Conservation (phyloP, 192 early-diverging fungal species). For the Backusella macrospora region DNA sequence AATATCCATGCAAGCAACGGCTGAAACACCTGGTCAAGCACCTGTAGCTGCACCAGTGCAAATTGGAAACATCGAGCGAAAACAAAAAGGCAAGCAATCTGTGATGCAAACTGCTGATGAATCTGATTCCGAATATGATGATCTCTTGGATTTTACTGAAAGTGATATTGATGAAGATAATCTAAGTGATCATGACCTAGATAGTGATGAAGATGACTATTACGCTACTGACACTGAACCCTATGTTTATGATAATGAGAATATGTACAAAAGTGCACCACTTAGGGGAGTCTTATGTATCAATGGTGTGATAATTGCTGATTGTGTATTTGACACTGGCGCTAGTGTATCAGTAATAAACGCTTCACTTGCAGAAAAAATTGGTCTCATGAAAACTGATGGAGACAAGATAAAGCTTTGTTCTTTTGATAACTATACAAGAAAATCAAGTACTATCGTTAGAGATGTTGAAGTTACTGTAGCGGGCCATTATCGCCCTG, state of each 20-base stretch:
- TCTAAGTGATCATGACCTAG: too few species aligned
- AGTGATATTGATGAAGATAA: too few species aligned
- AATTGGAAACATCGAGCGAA: neutral
- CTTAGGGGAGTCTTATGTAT: neutral
- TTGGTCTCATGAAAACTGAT: neutral
- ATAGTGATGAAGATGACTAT: too few species aligned
- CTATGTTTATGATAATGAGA: neutral
- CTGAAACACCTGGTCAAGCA: too few species aligned
- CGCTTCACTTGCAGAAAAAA: neutral
- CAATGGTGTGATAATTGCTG: neutral
- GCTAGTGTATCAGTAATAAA: conserved; percentile 7
- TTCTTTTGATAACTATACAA: neutral
- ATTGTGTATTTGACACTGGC: conserved; percentile 9
- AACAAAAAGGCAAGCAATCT: neutral
- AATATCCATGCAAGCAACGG: too few species aligned
- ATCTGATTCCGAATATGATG: neutral
- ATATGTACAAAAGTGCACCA: neutral
- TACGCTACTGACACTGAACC: neutral
- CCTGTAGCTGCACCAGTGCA: too few species aligned
- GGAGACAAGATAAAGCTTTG: neutral
- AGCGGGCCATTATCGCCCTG: neutral
- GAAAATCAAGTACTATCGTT: neutral
- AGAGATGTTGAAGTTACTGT: neutral
- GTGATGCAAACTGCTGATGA: too few species aligned
- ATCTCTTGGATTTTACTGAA: neutral